phyloP scores from a whole-genome alignment of 768 basidiomycete genomes.

The Omphalotus guepiniiformis region DNA sequence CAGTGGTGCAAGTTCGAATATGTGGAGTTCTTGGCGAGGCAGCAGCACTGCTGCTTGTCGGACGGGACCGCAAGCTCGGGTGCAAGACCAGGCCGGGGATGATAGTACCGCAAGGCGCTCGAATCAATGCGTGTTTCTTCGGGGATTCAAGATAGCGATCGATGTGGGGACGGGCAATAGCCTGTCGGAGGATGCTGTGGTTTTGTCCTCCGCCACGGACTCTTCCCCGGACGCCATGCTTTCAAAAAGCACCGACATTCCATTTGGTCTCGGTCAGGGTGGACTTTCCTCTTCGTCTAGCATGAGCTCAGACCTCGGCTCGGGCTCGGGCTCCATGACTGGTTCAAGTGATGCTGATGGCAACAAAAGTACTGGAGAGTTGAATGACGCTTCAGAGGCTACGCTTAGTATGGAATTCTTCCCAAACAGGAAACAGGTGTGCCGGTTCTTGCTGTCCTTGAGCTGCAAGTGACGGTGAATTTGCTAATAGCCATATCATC shows the following conservation, averaged over 20 bases:
- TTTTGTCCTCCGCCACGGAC: no score
- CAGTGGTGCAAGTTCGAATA: no score
- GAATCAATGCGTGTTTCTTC: conserved; percentile 3
- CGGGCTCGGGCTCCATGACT: not conserved
- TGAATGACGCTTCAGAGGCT: not conserved
- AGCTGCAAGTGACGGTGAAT: not conserved
- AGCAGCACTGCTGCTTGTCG: not conserved
- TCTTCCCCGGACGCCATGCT: not conserved
- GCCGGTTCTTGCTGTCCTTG: not conserved
- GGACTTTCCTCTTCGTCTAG: not conserved
- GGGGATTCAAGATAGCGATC: conserved; percentile 1
- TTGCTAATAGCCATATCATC: not conserved
- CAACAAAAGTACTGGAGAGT: not conserved
- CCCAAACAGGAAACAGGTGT: not conserved
- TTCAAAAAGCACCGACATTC: not conserved
- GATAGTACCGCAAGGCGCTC: not conserved
- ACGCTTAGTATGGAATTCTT: not conserved
- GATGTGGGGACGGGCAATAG: no score
- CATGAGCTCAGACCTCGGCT: no score
- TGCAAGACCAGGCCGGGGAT: not conserved
- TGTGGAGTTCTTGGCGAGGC: not conserved
- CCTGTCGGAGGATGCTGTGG: no score
- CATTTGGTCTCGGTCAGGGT: not conserved
- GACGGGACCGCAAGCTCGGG: not conserved
- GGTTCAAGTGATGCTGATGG: not conserved